A percentile compares a stretch with the other conserved stretches of the same genome.
These are phyloP conservation scores for Dendrocalamus sinicus DNA, from an alignment of 176 grass and related monocot genomes.

Conservation along the genomic window DNA sequence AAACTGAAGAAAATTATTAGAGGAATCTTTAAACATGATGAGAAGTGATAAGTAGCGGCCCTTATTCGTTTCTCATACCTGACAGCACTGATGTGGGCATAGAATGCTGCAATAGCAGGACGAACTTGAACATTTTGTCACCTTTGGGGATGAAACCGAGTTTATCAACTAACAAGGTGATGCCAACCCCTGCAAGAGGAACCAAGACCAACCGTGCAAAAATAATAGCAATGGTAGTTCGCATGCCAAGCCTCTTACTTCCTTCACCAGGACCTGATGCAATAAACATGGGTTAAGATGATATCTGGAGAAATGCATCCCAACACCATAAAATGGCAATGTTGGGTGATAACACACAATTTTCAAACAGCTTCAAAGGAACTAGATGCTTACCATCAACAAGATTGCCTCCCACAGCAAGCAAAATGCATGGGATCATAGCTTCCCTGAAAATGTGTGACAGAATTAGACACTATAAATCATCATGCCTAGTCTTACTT, in stretches of 20 bases:
- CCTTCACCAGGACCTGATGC: constrained; percentile 90
- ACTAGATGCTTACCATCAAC: constrained; percentile 79
- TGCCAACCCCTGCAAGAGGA: constrained; percentile 85
- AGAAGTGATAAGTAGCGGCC: background rate
- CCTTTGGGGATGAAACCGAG: constrained; percentile 83
- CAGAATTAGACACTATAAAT: constrained; percentile 20
- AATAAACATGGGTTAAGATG: constrained; percentile 31
- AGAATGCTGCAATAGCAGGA: constrained; percentile 88
- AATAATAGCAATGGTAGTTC: constrained; percentile 86
- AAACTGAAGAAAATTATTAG: background rate
- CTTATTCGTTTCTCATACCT: constrained; percentile 54
- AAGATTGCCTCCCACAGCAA: constrained; percentile 98
- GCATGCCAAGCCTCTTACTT: constrained; percentile 86
- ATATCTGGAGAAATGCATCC: constrained; percentile 25
- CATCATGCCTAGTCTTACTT: background rate
- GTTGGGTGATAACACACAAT: background rate
- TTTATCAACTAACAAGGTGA: constrained; percentile 76
- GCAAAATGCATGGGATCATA: constrained; percentile 99
- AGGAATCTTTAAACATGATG: constrained; percentile 40
- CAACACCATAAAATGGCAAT: background rate
- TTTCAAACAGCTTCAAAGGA: constrained; percentile 14
- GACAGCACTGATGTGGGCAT: constrained; percentile 99
- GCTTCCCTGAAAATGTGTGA: constrained; percentile 65
- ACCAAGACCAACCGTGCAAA: constrained; percentile 80
- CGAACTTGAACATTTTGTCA: constrained; percentile 99